Evolutionary conservation across 2,329 filamentous ascomycete genomes (phyloP), one percentile per base, ranked within the genome.

Genomic region (Cladosporium oxysporum): DNA sequence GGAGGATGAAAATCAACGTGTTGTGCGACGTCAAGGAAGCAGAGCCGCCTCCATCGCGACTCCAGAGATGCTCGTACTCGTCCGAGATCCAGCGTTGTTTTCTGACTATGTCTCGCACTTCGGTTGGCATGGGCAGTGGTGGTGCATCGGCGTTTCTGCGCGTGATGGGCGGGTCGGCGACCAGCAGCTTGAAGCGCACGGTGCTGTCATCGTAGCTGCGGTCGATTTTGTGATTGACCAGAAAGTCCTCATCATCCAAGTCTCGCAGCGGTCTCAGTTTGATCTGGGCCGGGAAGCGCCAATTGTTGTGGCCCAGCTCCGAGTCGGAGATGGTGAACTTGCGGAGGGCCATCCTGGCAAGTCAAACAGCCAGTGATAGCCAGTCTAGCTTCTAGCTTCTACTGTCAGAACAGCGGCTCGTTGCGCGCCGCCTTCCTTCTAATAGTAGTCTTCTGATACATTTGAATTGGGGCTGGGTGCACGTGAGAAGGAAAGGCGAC

Each of bases 191-290:
- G 68, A 76, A 76, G 2, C 73, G 72, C 41, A 75, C 72, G 3
- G 74, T 76, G 60, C 71, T 74, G 65, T 75, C 73, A 66, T 76
- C 75, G 63, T 76, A 76, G 66, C 74, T 76, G 64, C 74, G 69
- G 65, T 76, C 75, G 50, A 76, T 76, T 71, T 75, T 76, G 65
- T 76, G 75, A 52, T 76, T 74, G 21, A 68, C 66, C 21, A 76
- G 66, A 63, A 76, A 76, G 53, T 75, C 73, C 52, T 76, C 74
- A 29, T 76, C 74, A 14, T 75, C 73, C 31, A 74, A 63, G 41
- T 73, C 69, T 62, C 72, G 66, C 61, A 76, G 59, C 3, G 72
- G 71, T n/a, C 71, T 65, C 21, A 70, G 69, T 66, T 73, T 76
- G 67, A 76, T 69, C 4, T 66, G 66, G 2, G 63, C 47, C 12